phyloP scores from a whole-genome alignment of 345 rosid species.

The Excoecaria cochinchinensis region DNA sequence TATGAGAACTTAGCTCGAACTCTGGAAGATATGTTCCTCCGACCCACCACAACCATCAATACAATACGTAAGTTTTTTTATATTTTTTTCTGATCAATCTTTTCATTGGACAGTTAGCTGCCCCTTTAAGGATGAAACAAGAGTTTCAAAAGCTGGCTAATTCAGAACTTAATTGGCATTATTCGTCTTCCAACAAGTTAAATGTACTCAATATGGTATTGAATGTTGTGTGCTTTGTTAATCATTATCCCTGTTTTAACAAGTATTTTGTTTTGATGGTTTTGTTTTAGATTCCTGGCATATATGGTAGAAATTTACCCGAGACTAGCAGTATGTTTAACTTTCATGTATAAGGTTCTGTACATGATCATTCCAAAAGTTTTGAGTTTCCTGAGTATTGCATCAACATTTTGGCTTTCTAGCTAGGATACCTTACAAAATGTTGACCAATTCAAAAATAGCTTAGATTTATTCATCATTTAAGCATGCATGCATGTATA shows the following conservation, averaged over 20 bases:
- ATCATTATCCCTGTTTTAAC: neutral
- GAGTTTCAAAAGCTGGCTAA: neutral
- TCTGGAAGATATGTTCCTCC: slow-evolving; percentile 72
- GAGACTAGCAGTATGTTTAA: neutral
- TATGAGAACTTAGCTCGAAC: slow-evolving; percentile 66
- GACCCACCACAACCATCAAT: slow-evolving; percentile 32
- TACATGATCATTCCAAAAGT: neutral
- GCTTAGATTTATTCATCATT: neutral
- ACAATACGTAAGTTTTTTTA: slow-evolving; percentile 38
- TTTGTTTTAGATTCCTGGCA: neutral
- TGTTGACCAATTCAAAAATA: neutral
- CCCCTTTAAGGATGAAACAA: neutral
- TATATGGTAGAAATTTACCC: neutral
- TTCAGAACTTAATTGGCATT: neutral
- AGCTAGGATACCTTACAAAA: neutral
- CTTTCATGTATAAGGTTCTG: neutral
- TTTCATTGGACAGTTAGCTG: slow-evolving; percentile 1
- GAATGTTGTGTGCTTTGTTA: neutral
- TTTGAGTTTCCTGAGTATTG: slow-evolving; percentile 1
- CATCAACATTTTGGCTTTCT: neutral
- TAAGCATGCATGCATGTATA: neutral
- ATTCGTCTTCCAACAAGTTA: neutral
- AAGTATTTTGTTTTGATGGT: neutral
- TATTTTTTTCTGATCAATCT: slow-evolving; percentile 6
- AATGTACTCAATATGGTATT: neutral